Evolutionary conservation across 164 flowering plant genomes (phyloP), one percentile per base, ranked within the genome.

Genomic region (Chloranthus sessilifolius): DNA sequence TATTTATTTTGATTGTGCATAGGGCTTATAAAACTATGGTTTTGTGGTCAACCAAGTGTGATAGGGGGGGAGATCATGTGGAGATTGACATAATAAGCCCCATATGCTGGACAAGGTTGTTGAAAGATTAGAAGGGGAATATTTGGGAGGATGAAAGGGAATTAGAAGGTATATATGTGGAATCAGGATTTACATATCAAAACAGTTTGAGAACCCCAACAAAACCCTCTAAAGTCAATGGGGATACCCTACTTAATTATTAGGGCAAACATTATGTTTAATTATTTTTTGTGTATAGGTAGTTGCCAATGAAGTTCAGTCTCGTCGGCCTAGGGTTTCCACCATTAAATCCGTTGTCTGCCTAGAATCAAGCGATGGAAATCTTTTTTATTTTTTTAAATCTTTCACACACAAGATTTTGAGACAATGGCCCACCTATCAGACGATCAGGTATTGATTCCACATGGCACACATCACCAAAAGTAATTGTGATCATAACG

Each of bases 81-180:
- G 48, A 65, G 61, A 61, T 58, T n/a, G 77, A 72, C 75, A 75
- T 61, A 67, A 69, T 73, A 68, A 66, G 66, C 64, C 68, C 65
- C 62, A 49, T 61, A 67, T 59, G 63, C 64, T 72, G 62, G 74
- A 75, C 77, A 78, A 73, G 63, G 73, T 65, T 68, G 78, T 63
- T 66, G 72, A 74, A 64, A 69, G 60, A 66, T 67, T 70, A 69
- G 75, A 58, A 76, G 69, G n/a, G 62, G 88, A 79, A 83, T 83
- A 81, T 84, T 75, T 83, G 73, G 85, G 88, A 79, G 79, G 44
- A 75, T 75, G 82, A 71, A 66, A 68, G 77, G 79, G 85, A 79
- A 75, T 75, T 70, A 73, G 78, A 78, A 76, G 76, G 14, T 16
- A 30, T 10, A 66, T 61, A 60, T 60, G 53, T 64, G 59, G 67